Evolutionary conservation across 805 yeast genomes (phyloP).

Genomic region (Candida lessepsii): DNA sequence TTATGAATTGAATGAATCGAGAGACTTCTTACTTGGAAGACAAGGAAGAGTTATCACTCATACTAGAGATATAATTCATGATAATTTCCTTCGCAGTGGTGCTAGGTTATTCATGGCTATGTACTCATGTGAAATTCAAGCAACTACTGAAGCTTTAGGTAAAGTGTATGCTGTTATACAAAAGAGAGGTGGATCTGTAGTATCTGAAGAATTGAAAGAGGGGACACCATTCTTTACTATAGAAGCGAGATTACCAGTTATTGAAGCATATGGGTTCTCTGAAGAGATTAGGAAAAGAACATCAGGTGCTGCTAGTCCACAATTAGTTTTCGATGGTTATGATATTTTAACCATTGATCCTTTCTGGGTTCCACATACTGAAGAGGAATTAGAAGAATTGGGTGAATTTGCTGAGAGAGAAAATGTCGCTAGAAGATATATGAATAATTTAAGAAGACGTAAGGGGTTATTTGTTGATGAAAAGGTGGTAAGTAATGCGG

Average conservation of each 20-base stretch:
- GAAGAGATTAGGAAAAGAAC: slow-evolving; percentile 92
- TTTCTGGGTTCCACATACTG: slow-evolving; percentile 98
- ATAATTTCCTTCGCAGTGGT: slow-evolving; percentile 72
- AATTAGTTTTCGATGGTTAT: slow-evolving; percentile 84
- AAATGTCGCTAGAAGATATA: slow-evolving; percentile 82
- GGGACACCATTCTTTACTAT: slow-evolving; percentile 96
- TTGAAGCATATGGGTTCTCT: slow-evolving; percentile 94
- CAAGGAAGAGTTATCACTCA: slow-evolving; percentile 74
- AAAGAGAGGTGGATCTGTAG: slow-evolving; percentile 77
- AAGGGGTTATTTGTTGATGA: slow-evolving; percentile 91
- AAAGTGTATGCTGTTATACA: slow-evolving; percentile 94
- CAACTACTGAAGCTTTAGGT: slow-evolving; percentile 91
- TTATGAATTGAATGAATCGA: slow-evolving; percentile 21
- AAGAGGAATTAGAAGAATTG: slow-evolving; percentile 88
- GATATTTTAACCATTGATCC: slow-evolving; percentile 90
- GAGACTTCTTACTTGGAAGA: slow-evolving; percentile 40
- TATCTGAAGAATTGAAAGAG: slow-evolving; percentile 93
- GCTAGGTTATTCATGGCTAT: slow-evolving; percentile 90
- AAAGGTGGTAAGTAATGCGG: slow-evolving; percentile 87
- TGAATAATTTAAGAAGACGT: slow-evolving; percentile 76
- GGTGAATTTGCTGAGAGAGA: slow-evolving; percentile 94
- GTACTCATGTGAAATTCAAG: slow-evolving; percentile 93
- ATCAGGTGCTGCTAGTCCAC: slow-evolving; percentile 97
- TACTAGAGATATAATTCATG: slow-evolving; percentile 71
- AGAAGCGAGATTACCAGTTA: slow-evolving; percentile 83